phyloP scores from a whole-genome alignment of 805 yeast genomes.

The Metschnikowia cerradonensis region DNA sequence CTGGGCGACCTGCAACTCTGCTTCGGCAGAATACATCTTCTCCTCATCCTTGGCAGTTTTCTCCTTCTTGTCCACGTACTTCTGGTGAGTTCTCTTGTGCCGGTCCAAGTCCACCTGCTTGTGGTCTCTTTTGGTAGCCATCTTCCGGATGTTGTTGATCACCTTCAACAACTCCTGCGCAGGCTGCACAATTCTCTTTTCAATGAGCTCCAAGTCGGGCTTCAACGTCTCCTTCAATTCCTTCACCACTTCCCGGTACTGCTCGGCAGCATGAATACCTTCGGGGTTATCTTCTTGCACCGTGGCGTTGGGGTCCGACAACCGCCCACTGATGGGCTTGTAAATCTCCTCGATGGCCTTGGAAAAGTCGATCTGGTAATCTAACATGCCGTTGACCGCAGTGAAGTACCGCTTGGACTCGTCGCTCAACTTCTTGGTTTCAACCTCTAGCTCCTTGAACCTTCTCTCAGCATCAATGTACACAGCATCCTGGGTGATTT shows the following conservation, averaged over 20 bases:
- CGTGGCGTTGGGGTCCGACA: slow-evolving; percentile 83
- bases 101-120: slow-evolving; percentile 93
- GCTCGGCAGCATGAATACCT: slow-evolving; percentile 92
- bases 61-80: slow-evolving; percentile 78
- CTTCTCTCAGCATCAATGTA: slow-evolving; percentile 95
- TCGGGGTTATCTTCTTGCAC: slow-evolving; percentile 94
- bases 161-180: slow-evolving; percentile 86
- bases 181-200: slow-evolving; percentile 82
- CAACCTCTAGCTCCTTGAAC: slow-evolving; percentile 85
- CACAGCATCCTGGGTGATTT: slow-evolving; percentile 65
- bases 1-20: slow-evolving; percentile 83
- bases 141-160: slow-evolving; percentile 79
- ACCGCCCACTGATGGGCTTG: slow-evolving; percentile 90
- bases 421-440: slow-evolving; percentile 83
- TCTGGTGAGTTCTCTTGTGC: slow-evolving; percentile 62
- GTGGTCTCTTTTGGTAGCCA: slow-evolving; percentile 94
- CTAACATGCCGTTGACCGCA: slow-evolving; percentile 91
- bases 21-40: slow-evolving; percentile 81
- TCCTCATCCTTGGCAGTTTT: slow-evolving; percentile 88
- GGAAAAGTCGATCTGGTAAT: slow-evolving; percentile 92
- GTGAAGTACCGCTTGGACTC: slow-evolving; percentile 87
- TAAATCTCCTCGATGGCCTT: slow-evolving; percentile 92
- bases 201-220: slow-evolving; percentile 92
- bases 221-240: slow-evolving; percentile 81
- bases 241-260: slow-evolving; percentile 79